Evolutionary conservation across 495 filamentous ascomycete genomes (phyloP).

Genomic region (Daldinia childiae): DNA sequence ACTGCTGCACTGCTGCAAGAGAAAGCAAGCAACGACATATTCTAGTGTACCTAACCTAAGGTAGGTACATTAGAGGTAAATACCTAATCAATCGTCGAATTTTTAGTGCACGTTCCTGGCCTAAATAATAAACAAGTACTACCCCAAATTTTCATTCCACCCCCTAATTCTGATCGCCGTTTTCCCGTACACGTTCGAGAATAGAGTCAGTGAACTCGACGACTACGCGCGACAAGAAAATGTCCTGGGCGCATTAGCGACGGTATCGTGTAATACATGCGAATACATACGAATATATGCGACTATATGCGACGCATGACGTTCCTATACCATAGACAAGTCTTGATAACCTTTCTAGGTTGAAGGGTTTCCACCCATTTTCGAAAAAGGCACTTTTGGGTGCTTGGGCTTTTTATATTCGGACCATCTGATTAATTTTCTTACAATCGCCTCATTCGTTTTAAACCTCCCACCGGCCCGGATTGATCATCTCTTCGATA

Average conservation of each 20-base stretch:
- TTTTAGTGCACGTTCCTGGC: constrained; percentile 39
- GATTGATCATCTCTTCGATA: not conserved
- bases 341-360: constrained; percentile 19
- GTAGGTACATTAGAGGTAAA: constrained; percentile 1
- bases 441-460: not conserved
- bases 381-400: constrained; percentile 25
- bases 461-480: not conserved
- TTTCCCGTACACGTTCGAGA: constrained; percentile 23
- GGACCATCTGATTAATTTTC: constrained; percentile 7
- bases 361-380: constrained; percentile 15
- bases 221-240: constrained; percentile 29
- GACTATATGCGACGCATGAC: constrained; percentile 33
- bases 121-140: constrained; percentile 43
- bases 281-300: constrained; percentile 3
- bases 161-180: constrained; percentile 40
- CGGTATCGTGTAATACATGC: constrained; percentile 12
- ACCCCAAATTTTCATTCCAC: constrained; percentile 43
- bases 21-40: constrained; percentile 23
- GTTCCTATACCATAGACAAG: constrained; percentile 5
- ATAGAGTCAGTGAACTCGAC: constrained; percentile 20
- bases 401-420: constrained; percentile 27
- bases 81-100: constrained; percentile 13
- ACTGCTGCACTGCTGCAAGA: constrained; percentile 4
- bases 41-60: no score
- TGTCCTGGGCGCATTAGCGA: constrained; percentile 22